Base-by-base conservation (phyloP, 2,329 filamentous ascomycete genomes). In the Penicillium sp. region DNA sequence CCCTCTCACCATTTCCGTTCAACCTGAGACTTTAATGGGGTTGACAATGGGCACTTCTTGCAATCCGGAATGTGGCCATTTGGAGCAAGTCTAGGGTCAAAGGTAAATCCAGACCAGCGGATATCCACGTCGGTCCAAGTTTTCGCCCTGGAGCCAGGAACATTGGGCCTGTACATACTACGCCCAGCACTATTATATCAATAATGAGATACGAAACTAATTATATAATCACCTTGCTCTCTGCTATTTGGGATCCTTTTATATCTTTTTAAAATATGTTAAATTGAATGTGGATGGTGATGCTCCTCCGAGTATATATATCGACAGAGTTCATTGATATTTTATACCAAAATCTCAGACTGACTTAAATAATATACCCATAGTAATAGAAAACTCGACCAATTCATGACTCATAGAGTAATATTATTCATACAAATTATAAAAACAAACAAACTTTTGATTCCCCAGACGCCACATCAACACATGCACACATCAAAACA, bases 171-270 rank as follows among this genome's bases (percentile, higher is more conserved):
- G 8, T 29, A 41, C 31, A 15, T 25, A 31, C 10, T 31, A 40
- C 12, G n/a, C 29, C 5, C 8, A 23, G 3, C n/a, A 12, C 21
- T 21, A 9, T 17, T 31, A 21, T n/a, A 33, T 29, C 15, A 29
- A 40, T 40, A 27, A 38, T 48, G 42, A 49, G 33, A 49, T 31
- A 54, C 31, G 42, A 54, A 29, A 48, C 31, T 19, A 38, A 48
- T 38, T 23, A 10, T 2, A 48, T 15, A 12, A 23, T 23, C 3
- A 41, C 10, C 19, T 6, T 15, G 2, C 1, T 38, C 27, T 50
- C 10, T 23, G 6, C 15, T 27, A 8, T 29, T 45, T 29, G 13
- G 3, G 1, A 2, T n/a, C 3, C 3, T n/a, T 29, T 19, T 29
- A 6, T 10, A 4, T 13, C 3, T 29, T 19, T 5, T 19, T 12